These are phyloP conservation scores for Blastobotrys aristatus DNA, from an alignment of 1,139 yeast species.

Conservation along the genomic window DNA sequence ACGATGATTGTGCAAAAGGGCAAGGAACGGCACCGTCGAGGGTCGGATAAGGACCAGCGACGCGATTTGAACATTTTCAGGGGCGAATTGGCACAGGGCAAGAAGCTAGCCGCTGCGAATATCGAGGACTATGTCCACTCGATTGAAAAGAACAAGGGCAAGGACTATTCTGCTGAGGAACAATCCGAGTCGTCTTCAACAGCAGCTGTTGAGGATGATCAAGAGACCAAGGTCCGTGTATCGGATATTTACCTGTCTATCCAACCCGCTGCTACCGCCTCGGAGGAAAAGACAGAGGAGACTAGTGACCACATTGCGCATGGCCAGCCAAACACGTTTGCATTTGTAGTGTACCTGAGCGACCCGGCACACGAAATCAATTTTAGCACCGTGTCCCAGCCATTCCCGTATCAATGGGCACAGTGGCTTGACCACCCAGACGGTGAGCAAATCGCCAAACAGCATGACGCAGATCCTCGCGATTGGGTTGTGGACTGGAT, in stretches of 20 bases:
- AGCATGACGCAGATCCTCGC: slow-evolving; percentile 63
- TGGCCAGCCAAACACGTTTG: slow-evolving; percentile 42
- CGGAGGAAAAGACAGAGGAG: slow-evolving; percentile 16
- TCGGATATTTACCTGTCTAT: slow-evolving; percentile 76
- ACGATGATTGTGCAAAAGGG: slow-evolving; percentile 48
- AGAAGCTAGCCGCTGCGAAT: slow-evolving; percentile 81
- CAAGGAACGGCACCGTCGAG: slow-evolving; percentile 36
- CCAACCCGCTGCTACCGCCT: slow-evolving; percentile 50
- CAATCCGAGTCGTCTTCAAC: background rate
- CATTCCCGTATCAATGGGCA: slow-evolving; percentile 88
- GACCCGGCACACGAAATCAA: slow-evolving; percentile 76
- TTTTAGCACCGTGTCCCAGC: slow-evolving; percentile 73
- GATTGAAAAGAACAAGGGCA: background rate
- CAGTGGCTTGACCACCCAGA: slow-evolving; percentile 58
- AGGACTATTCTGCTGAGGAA: background rate
- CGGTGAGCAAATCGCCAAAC: slow-evolving; percentile 33
- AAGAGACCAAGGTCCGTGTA: slow-evolving; percentile 33
- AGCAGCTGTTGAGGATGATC: slow-evolving; percentile 18
- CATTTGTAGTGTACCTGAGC: slow-evolving; percentile 65
- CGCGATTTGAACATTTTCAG: slow-evolving; percentile 63
- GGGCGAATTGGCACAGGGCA: slow-evolving; percentile 83
- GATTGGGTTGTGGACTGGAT: slow-evolving; percentile 97
- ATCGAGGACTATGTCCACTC: slow-evolving; percentile 54
- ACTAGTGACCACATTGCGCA: slow-evolving; percentile 17
- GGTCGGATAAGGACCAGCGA: slow-evolving; percentile 34